A percentile compares a stretch with the other conserved stretches of the same genome.
These are phyloP conservation scores for Zasmidium cellare DNA, from an alignment of 2,329 filamentous ascomycete genomes.

Conservation along the genomic window DNA sequence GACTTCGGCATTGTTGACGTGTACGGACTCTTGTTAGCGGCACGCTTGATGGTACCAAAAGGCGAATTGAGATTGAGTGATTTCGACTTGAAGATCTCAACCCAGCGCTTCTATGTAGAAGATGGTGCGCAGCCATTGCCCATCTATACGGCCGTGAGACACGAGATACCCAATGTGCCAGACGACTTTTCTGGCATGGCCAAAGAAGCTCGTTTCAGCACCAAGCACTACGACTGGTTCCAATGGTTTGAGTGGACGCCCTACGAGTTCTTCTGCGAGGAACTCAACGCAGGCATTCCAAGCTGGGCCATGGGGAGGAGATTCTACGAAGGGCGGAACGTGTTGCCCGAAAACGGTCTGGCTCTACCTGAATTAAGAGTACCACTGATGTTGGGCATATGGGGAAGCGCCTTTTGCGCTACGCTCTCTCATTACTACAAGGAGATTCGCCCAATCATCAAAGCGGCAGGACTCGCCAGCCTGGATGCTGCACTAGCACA, in stretches of 20 bases:
- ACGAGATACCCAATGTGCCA: constrained; percentile 79
- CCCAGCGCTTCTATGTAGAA: constrained; percentile 73
- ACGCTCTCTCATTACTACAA: constrained; percentile 95
- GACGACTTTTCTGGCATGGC: constrained; percentile 31
- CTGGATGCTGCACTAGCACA: constrained; percentile 82
- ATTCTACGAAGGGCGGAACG: constrained; percentile 71
- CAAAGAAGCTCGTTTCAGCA: constrained; percentile 30
- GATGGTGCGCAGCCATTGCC: constrained; percentile 82
- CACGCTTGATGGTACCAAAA: constrained; percentile 80
- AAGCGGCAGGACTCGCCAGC: constrained; percentile 68
- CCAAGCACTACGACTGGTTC: constrained; percentile 71
- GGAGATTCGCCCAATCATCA: constrained; percentile 81
- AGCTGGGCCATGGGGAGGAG: constrained; percentile 88
- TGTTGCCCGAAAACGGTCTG: constrained; percentile 63
- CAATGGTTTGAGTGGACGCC: constrained; percentile 98
- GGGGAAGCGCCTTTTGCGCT: constrained; percentile 94
- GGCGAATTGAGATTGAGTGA: constrained; percentile 77
- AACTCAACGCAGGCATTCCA: constrained; percentile 86
- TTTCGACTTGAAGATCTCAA: constrained; percentile 85
- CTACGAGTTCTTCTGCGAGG: constrained; percentile 94
- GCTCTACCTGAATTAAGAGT: constrained; percentile 82
- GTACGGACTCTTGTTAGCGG: constrained; percentile 83
- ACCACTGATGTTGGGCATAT: constrained; percentile 87
- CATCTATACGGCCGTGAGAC: constrained; percentile 92
- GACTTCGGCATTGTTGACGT: constrained; percentile 90